Conservation (phyloP, 1,139 yeast genomes). For the Fermentozyma sake region DNA sequence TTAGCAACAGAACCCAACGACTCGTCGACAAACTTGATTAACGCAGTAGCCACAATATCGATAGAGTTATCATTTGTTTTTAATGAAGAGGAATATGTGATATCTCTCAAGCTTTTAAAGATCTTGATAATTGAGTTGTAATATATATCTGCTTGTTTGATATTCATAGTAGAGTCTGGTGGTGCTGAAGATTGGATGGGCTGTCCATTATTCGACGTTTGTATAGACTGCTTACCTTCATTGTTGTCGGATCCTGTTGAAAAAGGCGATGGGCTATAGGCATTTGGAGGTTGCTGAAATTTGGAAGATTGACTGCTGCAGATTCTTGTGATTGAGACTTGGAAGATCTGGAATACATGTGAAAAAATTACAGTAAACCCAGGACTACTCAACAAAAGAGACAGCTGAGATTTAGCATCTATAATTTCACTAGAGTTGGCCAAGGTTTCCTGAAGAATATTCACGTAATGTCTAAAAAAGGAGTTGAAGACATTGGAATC, state of each 20-base stretch:
- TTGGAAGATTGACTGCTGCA: slow-evolving; percentile 10
- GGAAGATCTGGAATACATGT: slow-evolving; percentile 35
- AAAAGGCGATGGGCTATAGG: slow-evolving; percentile 2
- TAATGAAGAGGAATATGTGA: slow-evolving; percentile 22
- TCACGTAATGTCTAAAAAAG: slow-evolving; percentile 65
- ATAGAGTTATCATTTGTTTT: slow-evolving; percentile 4
- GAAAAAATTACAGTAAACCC: slow-evolving; percentile 37
- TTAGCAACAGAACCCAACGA: slow-evolving; percentile 34
- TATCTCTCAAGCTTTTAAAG: slow-evolving; percentile 45
- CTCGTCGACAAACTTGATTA: slow-evolving; percentile 26
- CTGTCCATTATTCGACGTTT: too few species aligned
- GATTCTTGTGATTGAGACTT: slow-evolving; percentile 31
- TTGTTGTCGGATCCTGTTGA: too few species aligned
- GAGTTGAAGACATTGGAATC: slow-evolving; percentile 71
- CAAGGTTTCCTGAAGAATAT: slow-evolving; percentile 22
- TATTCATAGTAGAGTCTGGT: slow-evolving; percentile 8
- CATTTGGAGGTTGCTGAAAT: slow-evolving; percentile 3
- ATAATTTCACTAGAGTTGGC: slow-evolving; percentile 3
- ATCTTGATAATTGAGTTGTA: slow-evolving; percentile 37
- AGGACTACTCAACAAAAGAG: slow-evolving; percentile 16
- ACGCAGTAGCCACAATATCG: slow-evolving; percentile 6
- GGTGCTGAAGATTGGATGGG: slow-evolving; percentile 14
- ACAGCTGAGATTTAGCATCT: slow-evolving; percentile 4
- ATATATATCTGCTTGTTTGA: slow-evolving; percentile 28
- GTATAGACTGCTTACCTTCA: too few species aligned